These are phyloP conservation scores for Triangularia setosa DNA, from an alignment of 2,329 filamentous ascomycete genomes.

Conservation along the genomic window DNA sequence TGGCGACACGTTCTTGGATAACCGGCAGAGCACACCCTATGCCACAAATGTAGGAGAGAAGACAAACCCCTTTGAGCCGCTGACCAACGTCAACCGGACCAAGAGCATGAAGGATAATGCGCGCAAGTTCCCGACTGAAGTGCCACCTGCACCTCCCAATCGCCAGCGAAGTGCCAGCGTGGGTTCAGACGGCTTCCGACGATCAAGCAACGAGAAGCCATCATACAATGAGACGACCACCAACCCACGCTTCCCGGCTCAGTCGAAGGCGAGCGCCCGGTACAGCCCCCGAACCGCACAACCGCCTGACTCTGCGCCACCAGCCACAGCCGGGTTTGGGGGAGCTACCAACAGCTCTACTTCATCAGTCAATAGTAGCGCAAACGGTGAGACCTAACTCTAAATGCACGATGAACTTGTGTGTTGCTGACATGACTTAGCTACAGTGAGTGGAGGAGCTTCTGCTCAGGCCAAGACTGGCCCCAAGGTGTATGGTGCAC, in stretches of 20 bases:
- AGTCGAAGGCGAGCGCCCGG: constrained; percentile 20
- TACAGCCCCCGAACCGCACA: constrained; percentile 20
- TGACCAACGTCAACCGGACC: constrained; percentile 38
- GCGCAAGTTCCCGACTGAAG: constrained; percentile 26
- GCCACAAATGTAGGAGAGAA: constrained; percentile 54
- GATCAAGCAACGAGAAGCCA: constrained; percentile 15
- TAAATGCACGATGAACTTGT: neutral
- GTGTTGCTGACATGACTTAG: constrained; percentile 12
- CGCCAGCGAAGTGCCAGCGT: constrained; percentile 34
- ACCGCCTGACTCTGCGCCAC: constrained; percentile 19
- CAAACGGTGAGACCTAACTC: constrained; percentile 14
- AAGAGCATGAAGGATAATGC: constrained; percentile 42
- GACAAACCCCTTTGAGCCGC: constrained; percentile 52
- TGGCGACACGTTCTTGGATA: constrained; percentile 42
- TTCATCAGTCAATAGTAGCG: constrained; percentile 18
- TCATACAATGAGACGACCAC: constrained; percentile 2
- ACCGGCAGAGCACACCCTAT: constrained; percentile 57
- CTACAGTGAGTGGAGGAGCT: constrained; percentile 20
- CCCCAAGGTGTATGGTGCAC: constrained; percentile 47
- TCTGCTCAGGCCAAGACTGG: constrained; percentile 30
- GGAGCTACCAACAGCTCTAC: constrained; percentile 7
- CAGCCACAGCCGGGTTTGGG: neutral
- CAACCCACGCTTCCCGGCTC: constrained; percentile 9
- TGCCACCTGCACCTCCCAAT: constrained; percentile 15
- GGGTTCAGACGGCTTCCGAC: constrained; percentile 28